phyloP scores from a whole-genome alignment of 306 rosid genomes.

The Geum urbanum region DNA sequence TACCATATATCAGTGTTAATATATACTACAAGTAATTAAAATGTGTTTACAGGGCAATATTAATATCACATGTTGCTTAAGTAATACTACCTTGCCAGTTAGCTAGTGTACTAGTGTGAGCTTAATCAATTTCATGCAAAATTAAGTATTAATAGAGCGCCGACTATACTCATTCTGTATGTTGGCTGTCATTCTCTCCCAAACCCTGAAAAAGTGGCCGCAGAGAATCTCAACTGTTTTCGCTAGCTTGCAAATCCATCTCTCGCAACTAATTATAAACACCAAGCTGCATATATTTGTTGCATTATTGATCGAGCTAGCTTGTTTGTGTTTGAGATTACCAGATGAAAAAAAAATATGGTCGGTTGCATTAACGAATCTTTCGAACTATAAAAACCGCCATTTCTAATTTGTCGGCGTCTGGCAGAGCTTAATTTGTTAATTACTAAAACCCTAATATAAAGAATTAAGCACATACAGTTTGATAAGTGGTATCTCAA shows the following conservation, averaged over 20 bases:
- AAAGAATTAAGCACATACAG: constrained; percentile 27
- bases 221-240: constrained; percentile 53
- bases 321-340: constrained; percentile 44
- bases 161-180: constrained; percentile 58
- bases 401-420: constrained; percentile 60
- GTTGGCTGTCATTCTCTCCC: constrained; percentile 50
- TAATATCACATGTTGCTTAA: constrained; percentile 11
- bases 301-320: background rate
- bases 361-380: constrained; percentile 46
- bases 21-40: no score
- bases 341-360: constrained; percentile 26
- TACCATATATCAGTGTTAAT: background rate
- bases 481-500: constrained; percentile 1
- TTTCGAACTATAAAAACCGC: constrained; percentile 32
- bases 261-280: background rate
- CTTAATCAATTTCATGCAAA: constrained; percentile 5
- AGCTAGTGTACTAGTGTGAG: background rate
- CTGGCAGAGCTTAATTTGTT: constrained; percentile 16
- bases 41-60: background rate
- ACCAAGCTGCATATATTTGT: background rate
- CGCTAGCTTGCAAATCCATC: constrained; percentile 4
- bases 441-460: background rate
- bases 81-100: constrained; percentile 18
- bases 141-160: constrained; percentile 29
- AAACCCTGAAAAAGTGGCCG: constrained; percentile 46